Evolutionary conservation across 225 moss, liverwort and hornwort genomes (phyloP), one percentile per base, ranked within the genome.

Genomic region (Polytrichum formosum): DNA sequence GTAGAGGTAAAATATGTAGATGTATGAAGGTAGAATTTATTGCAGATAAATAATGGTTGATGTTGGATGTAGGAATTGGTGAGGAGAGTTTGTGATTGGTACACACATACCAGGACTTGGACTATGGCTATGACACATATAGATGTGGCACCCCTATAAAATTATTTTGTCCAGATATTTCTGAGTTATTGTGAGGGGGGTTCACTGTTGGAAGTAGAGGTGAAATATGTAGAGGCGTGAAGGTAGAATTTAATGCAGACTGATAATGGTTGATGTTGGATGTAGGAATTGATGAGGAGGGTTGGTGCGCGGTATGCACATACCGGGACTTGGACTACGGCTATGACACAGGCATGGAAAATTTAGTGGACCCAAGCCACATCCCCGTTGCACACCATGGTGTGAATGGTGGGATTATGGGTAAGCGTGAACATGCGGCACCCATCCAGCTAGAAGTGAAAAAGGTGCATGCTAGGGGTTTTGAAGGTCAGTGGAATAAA

Each of bases 341-440:
- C 21, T 96, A 90, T 46, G 85, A 89, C 79, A 90, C 96, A 26
- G 88, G 90, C 26, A 90, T 91, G 91, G 96, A 96, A 72, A 96
- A 96, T 53, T 69, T 96, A 28, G 82, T 75, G 6, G 96, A 96
- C 75, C 96, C 96, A 27, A 85, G 90, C 64, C 96, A 96, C 23
- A 21, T 96, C 46, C 90, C 88, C 0, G 87, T 96, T 69, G 90
- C 96, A 2, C 96, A 96, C 72, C 93, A 93, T 70, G 82, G 80
- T n/a, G 95, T 95, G 60, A 95, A 95, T 35, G 95, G 92, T 18
- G 95, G 93, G 4, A 69, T 91, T 25, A 69, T 95, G 88, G 93
- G 95, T 28, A 92, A 90, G 71, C 86, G 91, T 1, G 23, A 76
- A 4, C 85, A 83, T 67, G 91, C 93, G 0, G 72, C 90, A 3